phyloP scores from a whole-genome alignment of 257 asterid species.

The Forsythia suspensa region DNA sequence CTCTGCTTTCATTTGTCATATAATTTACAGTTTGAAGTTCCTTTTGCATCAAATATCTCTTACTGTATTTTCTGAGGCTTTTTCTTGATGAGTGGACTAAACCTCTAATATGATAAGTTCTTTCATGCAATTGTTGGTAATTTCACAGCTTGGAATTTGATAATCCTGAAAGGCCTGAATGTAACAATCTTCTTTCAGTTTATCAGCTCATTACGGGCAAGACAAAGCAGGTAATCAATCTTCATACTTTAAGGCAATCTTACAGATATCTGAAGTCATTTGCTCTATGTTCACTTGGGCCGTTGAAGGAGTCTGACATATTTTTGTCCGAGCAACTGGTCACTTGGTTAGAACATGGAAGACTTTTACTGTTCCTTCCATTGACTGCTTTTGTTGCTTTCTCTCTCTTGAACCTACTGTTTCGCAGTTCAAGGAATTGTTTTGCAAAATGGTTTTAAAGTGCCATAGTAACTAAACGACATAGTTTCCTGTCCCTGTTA shows the following conservation, averaged over 20 bases:
- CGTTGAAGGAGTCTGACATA: no score
- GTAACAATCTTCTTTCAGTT: conserved; percentile 86
- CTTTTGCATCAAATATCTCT: conserved; percentile 4
- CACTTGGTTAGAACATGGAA: no score
- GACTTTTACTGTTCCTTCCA: no score
- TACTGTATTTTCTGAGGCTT: not conserved
- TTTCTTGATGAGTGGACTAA: not conserved
- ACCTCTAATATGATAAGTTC: conserved; percentile 15
- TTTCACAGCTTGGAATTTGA: conserved; percentile 81
- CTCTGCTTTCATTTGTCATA: conserved; percentile 14
- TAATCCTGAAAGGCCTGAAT: conserved; percentile 93
- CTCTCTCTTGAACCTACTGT: no score
- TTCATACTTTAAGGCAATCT: conserved; percentile 1
- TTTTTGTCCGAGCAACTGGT: no score
- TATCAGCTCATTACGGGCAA: conserved; percentile 85
- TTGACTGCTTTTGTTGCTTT: no score
- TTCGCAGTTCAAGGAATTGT: no score
- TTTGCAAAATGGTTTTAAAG: no score
- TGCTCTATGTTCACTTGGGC: not conserved
- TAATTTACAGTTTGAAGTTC: conserved; percentile 6
- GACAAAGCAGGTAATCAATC: conserved; percentile 74
- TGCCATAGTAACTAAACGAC: no score
- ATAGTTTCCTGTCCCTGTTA: no score
- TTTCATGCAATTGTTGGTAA: conserved; percentile 13
- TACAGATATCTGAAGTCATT: not conserved